These are phyloP conservation scores for Ganoderma lingzhi DNA, from an alignment of 1,284 basidiomycete species.

Conservation along the genomic window DNA sequence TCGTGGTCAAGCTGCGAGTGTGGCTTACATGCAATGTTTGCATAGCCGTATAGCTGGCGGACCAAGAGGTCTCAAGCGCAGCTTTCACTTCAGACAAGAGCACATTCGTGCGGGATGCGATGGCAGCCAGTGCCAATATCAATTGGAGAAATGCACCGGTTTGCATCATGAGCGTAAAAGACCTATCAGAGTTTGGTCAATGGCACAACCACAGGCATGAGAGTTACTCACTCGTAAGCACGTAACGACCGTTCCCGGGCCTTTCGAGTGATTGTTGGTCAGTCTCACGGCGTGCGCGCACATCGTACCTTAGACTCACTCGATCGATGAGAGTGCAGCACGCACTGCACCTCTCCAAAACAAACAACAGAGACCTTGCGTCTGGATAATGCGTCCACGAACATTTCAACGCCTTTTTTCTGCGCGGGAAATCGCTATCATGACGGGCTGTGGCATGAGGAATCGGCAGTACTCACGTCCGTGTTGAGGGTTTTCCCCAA, in stretches of 20 bases:
- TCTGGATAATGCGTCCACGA: conserved; percentile 69
- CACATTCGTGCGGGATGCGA: conserved; percentile 62
- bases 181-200: conserved; percentile 48
- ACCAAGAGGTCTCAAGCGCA: conserved; percentile 43
- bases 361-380: conserved; percentile 41
- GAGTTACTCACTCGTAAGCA: conserved; percentile 56
- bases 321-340: conserved; percentile 52
- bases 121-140: conserved; percentile 63
- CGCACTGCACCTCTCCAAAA: conserved; percentile 46
- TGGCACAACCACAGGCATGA: not conserved
- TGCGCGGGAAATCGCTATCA: conserved; percentile 34
- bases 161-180: conserved; percentile 69
- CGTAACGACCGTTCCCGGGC: conserved; percentile 54
- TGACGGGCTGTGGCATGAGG: conserved; percentile 2
- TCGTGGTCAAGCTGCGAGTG: conserved; percentile 1
- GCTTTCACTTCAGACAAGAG: conserved; percentile 56
- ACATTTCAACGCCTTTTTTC: conserved; percentile 58
- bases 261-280: conserved; percentile 43
- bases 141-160: conserved; percentile 76
- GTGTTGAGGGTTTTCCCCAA: conserved; percentile 52
- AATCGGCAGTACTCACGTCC: conserved; percentile 49
- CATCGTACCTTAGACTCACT: conserved; percentile 43
- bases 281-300: conserved; percentile 11
- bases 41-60: conserved; percentile 41
- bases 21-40: conserved; percentile 38